Conservation (phyloP, 2,329 filamentous ascomycete species). For the Penicillium sp. region DNA sequence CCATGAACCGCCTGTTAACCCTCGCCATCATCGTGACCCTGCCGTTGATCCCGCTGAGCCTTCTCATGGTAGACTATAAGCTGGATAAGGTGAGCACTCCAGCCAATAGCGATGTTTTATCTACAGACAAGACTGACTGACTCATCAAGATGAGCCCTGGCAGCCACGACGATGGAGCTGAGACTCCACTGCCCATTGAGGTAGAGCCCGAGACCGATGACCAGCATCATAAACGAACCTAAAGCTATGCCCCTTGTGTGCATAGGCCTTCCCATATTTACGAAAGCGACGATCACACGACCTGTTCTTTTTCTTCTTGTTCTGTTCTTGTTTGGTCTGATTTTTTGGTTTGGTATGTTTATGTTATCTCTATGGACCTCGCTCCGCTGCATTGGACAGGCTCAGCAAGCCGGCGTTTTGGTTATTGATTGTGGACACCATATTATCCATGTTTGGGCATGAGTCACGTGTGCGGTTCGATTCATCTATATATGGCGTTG, state of each 20-base stretch:
- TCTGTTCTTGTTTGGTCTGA: background rate
- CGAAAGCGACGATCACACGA: background rate
- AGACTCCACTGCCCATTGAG: conserved; percentile 10
- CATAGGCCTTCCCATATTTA: background rate
- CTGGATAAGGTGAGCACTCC: conserved; percentile 49
- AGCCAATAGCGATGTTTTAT: background rate
- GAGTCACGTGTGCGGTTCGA: background rate
- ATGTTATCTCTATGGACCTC: background rate
- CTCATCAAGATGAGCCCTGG: conserved; percentile 29
- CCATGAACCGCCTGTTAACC: conserved; percentile 60
- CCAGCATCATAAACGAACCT: conserved; percentile 26
- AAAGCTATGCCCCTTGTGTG: background rate
- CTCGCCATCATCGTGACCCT: conserved; percentile 56
- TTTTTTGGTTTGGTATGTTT: background rate
- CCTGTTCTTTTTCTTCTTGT: background rate
- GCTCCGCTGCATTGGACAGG: conserved; percentile 7
- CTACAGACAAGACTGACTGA: background rate
- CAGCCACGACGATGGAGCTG: conserved; percentile 11
- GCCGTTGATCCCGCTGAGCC: conserved; percentile 57
- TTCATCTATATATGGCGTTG: conserved; percentile 3
- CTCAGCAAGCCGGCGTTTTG: conserved; percentile 11
- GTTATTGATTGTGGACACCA: background rate
- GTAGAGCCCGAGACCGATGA: conserved; percentile 18
- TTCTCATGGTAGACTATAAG: conserved; percentile 60
- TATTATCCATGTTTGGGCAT: background rate